Evolutionary conservation across 2,329 filamentous ascomycete species (phyloP).

Genomic region (Parastagonospora avenae): DNA sequence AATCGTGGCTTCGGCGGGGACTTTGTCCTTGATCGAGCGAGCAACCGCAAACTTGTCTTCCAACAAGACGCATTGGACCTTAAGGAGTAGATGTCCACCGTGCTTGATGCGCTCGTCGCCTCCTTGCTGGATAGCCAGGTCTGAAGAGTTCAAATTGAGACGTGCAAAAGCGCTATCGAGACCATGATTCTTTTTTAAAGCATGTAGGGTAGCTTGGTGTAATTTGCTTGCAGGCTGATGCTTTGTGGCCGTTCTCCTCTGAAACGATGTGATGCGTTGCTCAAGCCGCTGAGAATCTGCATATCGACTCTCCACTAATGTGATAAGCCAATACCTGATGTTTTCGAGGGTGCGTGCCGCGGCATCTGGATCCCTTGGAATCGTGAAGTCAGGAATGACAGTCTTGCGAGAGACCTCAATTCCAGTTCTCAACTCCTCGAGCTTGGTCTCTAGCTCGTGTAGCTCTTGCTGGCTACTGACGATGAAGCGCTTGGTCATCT

Average conservation of each 20-base stretch:
- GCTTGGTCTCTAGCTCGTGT: conserved; percentile 22
- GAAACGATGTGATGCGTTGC: conserved; percentile 24
- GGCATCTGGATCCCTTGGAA: background rate
- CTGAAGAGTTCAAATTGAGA: conserved; percentile 19
- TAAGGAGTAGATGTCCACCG: conserved; percentile 36
- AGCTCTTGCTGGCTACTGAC: conserved; percentile 35
- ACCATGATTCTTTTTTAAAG: conserved; percentile 9
- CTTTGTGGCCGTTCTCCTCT: conserved; percentile 24
- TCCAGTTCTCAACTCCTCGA: conserved; percentile 18
- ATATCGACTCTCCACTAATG: conserved; percentile 19
- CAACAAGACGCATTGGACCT: conserved; percentile 30
- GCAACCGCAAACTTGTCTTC: conserved; percentile 38
- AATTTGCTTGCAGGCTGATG: conserved; percentile 49
- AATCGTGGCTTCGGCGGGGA: background rate
- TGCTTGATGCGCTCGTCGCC: conserved; percentile 38
- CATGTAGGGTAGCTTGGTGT: conserved; percentile 43
- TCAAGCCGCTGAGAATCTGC: conserved; percentile 13
- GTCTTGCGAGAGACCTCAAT: conserved; percentile 19
- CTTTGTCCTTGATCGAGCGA: background rate
- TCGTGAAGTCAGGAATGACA: background rate
- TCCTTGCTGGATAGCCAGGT: conserved; percentile 18
- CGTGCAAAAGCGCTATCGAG: conserved; percentile 22
- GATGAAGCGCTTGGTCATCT: conserved; percentile 47
- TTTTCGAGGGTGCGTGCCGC: background rate
- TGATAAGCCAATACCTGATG: conserved; percentile 1